Conservation (phyloP, 306 rosid genomes). For the Lupinus albus region DNA sequence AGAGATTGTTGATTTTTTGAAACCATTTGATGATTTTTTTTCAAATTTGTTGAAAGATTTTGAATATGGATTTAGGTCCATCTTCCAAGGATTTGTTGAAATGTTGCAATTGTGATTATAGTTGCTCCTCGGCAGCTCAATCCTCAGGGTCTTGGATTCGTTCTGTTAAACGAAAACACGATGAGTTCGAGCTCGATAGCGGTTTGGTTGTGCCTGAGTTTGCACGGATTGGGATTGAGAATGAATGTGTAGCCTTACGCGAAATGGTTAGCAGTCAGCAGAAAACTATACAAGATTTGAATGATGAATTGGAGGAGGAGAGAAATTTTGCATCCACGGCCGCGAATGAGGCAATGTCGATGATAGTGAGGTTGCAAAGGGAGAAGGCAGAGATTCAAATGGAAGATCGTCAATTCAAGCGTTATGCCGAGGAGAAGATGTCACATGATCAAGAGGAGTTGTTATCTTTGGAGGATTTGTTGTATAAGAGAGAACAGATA, state of each 20-base stretch:
- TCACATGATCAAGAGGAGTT: slow-evolving; percentile 83
- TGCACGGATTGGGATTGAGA: slow-evolving; percentile 69
- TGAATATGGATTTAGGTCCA: slow-evolving; percentile 51
- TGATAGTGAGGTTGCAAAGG: slow-evolving; percentile 96
- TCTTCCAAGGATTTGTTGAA: slow-evolving; percentile 52
- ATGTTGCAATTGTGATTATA: slow-evolving; percentile 69
- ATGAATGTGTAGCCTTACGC: slow-evolving; percentile 76
- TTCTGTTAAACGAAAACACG: slow-evolving; percentile 77
- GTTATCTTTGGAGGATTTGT: slow-evolving; percentile 71
- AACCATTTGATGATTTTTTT: slow-evolving; percentile 18
- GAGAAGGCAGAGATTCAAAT: slow-evolving; percentile 98
- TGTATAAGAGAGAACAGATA: slow-evolving; percentile 87
- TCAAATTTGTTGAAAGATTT: too few relatives aligned
- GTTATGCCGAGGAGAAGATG: slow-evolving; percentile 90
- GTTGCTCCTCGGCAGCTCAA: slow-evolving; percentile 54
- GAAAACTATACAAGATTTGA: slow-evolving; percentile 69
- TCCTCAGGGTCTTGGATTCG: slow-evolving; percentile 70
- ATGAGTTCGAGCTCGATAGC: slow-evolving; percentile 60
- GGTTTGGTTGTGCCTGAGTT: slow-evolving; percentile 52
- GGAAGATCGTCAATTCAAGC: slow-evolving; percentile 96
- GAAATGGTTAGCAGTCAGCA: slow-evolving; percentile 81
- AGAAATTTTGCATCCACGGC: slow-evolving; percentile 90
- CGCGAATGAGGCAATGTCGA: slow-evolving; percentile 97
- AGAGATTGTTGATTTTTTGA: slow-evolving; percentile 33
- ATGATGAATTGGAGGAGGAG: slow-evolving; percentile 89